These are phyloP conservation scores for Diospyros lotus DNA, from an alignment of 148 eudicot genomes.

Conservation along the genomic window DNA sequence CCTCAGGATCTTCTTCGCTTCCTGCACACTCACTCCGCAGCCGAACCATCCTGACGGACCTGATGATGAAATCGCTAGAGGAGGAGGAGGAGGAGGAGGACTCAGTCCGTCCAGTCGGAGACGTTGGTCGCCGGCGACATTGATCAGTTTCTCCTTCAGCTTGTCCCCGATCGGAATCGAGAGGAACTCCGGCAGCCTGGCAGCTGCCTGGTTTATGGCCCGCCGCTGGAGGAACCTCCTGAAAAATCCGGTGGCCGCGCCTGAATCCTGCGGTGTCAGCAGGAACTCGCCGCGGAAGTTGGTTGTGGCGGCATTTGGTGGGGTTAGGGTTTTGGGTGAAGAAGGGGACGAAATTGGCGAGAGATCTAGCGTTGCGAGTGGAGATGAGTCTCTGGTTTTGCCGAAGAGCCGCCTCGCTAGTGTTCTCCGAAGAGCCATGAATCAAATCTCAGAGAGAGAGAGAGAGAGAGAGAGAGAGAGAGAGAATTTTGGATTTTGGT, in stretches of 20 bases:
- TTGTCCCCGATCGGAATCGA: constrained; percentile 39
- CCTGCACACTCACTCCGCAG: constrained; percentile 27
- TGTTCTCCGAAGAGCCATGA: constrained; percentile 51
- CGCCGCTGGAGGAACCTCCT: constrained; percentile 41
- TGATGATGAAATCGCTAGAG: not conserved
- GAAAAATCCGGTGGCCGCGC: constrained; percentile 21
- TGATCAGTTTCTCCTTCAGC: constrained; percentile 33
- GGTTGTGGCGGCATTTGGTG: constrained; percentile 17
- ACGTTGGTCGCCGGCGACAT: constrained; percentile 18
- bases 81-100: constrained; percentile 10
- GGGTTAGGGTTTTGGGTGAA: not conserved
- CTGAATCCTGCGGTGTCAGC: constrained; percentile 23
- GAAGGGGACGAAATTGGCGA: constrained; percentile 4
- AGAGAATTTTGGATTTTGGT: constrained; percentile 1
- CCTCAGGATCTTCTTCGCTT: constrained; percentile 43
- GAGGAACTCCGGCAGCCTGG: constrained; percentile 28
- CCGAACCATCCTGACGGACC: not conserved
- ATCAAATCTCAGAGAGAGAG: not conserved
- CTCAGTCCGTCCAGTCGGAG: constrained; percentile 28
- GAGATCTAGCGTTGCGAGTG: not conserved
- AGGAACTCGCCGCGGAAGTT: constrained; percentile 26
- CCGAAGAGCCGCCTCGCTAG: constrained; percentile 35
- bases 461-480: constrained; percentile 6
- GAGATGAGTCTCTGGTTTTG: not conserved
- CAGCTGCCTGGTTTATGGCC: constrained; percentile 20